These are phyloP conservation scores for Jacaranda copaia DNA, from an alignment of 257 asterid genomes.

Conservation along the genomic window DNA sequence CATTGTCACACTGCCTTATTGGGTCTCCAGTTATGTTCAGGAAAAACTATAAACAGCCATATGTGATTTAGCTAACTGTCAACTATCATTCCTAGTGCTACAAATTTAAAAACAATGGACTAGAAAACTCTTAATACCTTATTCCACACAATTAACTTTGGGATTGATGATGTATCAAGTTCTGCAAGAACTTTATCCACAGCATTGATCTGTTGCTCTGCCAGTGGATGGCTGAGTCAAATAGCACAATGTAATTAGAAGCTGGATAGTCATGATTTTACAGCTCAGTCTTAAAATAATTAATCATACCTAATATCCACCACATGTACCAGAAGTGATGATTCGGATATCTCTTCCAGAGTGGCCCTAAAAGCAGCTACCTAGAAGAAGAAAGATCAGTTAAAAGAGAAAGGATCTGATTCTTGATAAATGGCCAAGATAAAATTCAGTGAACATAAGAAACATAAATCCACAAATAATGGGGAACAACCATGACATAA, in stretches of 20 bases:
- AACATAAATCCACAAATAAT: constrained; percentile 8
- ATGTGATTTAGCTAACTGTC: constrained; percentile 3
- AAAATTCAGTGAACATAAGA: background rate
- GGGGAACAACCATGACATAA: constrained; percentile 15
- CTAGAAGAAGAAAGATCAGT: constrained; percentile 49
- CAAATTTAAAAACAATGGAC: constrained; percentile 17
- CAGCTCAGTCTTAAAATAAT: constrained; percentile 12
- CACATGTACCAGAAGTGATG: constrained; percentile 93
- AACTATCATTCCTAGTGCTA: background rate
- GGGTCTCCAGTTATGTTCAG: background rate
- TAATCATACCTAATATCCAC: constrained; percentile 86
- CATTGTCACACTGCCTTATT: background rate
- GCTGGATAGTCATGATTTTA: constrained; percentile 27
- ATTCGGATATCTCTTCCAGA: constrained; percentile 90
- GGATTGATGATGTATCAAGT: constrained; percentile 79
- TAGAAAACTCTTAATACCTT: constrained; percentile 59
- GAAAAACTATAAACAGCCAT: background rate
- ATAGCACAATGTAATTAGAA: constrained; percentile 45
- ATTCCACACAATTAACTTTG: constrained; percentile 90
- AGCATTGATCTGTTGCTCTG: constrained; percentile 89
- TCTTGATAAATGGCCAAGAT: constrained; percentile 7
- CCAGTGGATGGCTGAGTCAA: constrained; percentile 87
- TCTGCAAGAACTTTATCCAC: constrained; percentile 95
- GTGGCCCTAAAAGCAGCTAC: constrained; percentile 99
- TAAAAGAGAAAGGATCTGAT: constrained; percentile 15